Evolutionary conservation across 2,329 filamentous ascomycete genomes (phyloP).

Genomic region (Stagonosporopsis vannaccii): DNA sequence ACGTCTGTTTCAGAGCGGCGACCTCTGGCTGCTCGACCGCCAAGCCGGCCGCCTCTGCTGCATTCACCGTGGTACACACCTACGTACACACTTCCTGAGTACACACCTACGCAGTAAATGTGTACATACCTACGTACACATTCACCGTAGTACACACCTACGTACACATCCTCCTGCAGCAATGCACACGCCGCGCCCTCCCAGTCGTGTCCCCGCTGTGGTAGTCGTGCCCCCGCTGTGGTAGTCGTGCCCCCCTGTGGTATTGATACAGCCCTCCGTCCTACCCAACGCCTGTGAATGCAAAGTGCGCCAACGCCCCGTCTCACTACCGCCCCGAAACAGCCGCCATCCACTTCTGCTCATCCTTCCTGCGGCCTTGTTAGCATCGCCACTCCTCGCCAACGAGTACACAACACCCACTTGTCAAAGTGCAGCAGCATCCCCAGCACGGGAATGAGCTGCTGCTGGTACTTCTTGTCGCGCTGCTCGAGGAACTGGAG

Average conservation of each 20-base stretch:
- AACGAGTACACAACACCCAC: slow-evolving; percentile 53
- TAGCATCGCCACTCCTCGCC: slow-evolving; percentile 19
- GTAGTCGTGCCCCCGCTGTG: too few relatives aligned
- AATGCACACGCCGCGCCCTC: too few relatives aligned
- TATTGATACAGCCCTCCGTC: not conserved
- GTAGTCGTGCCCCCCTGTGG: not conserved
- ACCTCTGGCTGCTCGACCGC: slow-evolving; percentile 1
- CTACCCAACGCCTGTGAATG: slow-evolving; percentile 14
- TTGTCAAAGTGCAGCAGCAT: slow-evolving; percentile 80
- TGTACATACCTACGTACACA: too few relatives aligned
- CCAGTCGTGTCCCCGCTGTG: too few relatives aligned
- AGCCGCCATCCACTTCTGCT: slow-evolving; percentile 85
- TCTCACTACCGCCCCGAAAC: slow-evolving; percentile 60
- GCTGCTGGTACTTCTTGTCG: slow-evolving; percentile 76
- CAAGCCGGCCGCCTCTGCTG: not conserved
- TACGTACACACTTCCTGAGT: too few relatives aligned
- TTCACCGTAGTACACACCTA: slow-evolving; percentile 4
- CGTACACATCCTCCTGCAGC: not conserved
- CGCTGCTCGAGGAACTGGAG: slow-evolving; percentile 83
- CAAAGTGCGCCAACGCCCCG: slow-evolving; percentile 15
- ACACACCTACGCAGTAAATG: too few relatives aligned
- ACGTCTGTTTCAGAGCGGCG: slow-evolving; percentile 1
- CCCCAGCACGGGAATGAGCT: slow-evolving; percentile 79
- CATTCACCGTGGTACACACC: slow-evolving; percentile 3
- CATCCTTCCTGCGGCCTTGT: slow-evolving; percentile 65